These are phyloP conservation scores for Wickerhamiella bombiphila DNA, from an alignment of 805 yeast species.

Conservation along the genomic window DNA sequence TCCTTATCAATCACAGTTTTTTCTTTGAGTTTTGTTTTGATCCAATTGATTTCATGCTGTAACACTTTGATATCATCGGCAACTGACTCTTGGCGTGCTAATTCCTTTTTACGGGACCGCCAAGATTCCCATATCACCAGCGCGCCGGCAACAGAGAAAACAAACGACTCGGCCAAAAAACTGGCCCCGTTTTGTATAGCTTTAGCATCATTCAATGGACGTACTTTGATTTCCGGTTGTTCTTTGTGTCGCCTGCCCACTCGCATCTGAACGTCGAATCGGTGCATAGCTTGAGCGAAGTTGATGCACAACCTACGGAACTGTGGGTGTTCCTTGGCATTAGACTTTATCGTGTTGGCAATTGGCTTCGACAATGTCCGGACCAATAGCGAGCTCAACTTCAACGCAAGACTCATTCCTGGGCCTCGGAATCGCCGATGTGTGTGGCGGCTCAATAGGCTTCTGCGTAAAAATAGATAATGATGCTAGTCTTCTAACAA, in stretches of 20 bases:
- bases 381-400: constrained; percentile 54
- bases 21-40: constrained; percentile 27
- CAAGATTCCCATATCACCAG: constrained; percentile 57
- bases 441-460: no score
- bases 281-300: constrained; percentile 60
- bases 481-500: no score
- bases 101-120: constrained; percentile 52
- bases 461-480: no score
- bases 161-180: constrained; percentile 59
- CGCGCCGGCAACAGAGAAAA: constrained; percentile 68
- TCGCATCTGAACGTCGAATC: constrained; percentile 40
- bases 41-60: constrained; percentile 53
- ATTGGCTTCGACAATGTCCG: constrained; percentile 70
- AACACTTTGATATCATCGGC: constrained; percentile 58
- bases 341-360: constrained; percentile 53
- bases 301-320: constrained; percentile 50
- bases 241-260: constrained; percentile 29
- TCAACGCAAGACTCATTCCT: constrained; percentile 61
- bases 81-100: constrained; percentile 44
- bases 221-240: constrained; percentile 33
- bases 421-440: no score
- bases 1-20: constrained; percentile 31
- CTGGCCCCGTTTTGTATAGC: constrained; percentile 77
- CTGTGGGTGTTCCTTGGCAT: constrained; percentile 55
- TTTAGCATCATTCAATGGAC: constrained; percentile 68